Conservation (phyloP, 1,284 basidiomycete genomes). For the Pholiota adiposa region DNA sequence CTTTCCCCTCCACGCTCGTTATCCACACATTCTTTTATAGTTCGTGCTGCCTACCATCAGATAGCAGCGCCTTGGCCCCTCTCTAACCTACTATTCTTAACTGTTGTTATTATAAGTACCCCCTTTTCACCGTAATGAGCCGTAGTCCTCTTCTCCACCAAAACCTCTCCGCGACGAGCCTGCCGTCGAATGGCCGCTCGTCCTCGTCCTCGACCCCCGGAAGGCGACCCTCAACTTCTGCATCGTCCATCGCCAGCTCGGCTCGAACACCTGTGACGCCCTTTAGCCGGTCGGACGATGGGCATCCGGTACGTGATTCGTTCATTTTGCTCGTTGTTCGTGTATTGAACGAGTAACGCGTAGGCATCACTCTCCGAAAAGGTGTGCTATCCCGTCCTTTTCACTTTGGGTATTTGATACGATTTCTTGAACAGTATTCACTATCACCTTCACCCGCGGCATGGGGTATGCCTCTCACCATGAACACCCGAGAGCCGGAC, state of each 20-base stretch:
- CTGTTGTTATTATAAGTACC: slow-evolving; percentile 3
- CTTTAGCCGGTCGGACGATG: slow-evolving; percentile 18
- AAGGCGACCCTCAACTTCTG: not conserved
- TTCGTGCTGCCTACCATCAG: slow-evolving; percentile 7
- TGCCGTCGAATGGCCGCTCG: slow-evolving; percentile 14
- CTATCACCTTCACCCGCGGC: slow-evolving; percentile 34
- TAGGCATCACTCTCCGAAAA: slow-evolving; percentile 27
- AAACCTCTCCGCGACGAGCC: slow-evolving; percentile 18
- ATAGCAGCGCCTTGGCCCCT: slow-evolving; percentile 5
- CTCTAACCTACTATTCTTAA: not conserved
- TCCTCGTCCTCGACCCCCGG: slow-evolving; percentile 1
- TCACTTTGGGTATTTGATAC: not conserved
- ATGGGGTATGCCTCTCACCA: slow-evolving; percentile 37
- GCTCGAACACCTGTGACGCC: slow-evolving; percentile 9
- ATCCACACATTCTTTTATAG: not conserved
- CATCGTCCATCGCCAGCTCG: slow-evolving; percentile 4
- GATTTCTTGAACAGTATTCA: slow-evolving; percentile 27
- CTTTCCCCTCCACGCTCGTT: not conserved
- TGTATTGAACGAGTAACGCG: not conserved
- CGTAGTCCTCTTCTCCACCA: slow-evolving; percentile 10
- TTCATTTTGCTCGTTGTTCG: not conserved
- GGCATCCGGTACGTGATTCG: slow-evolving; percentile 25
- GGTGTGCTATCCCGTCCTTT: slow-evolving; percentile 1
- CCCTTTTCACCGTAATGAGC: slow-evolving; percentile 14
- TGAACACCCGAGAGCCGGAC: slow-evolving; percentile 41